Evolutionary conservation across 2,329 filamentous ascomycete species (phyloP).

Genomic region (Botrytis pseudocinerea): DNA sequence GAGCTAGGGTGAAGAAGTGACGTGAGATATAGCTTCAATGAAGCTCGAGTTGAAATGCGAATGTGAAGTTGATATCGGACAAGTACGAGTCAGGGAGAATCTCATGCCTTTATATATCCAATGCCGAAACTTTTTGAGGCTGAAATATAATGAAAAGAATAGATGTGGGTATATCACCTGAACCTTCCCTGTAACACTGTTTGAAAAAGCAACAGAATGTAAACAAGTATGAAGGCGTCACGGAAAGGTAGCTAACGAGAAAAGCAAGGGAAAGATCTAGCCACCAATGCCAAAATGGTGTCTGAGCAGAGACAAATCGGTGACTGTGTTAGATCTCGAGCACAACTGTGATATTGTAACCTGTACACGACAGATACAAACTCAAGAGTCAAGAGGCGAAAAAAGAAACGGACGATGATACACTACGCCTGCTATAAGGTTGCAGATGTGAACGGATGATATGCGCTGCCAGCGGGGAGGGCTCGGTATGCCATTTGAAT

Average conservation of each 20-base stretch:
- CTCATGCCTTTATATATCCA: slow-evolving; percentile 24
- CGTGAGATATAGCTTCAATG: slow-evolving; percentile 4
- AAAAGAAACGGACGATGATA: slow-evolving; percentile 11
- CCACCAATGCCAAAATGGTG: slow-evolving; percentile 27
- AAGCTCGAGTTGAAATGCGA: background rate
- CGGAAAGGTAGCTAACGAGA: slow-evolving; percentile 33
- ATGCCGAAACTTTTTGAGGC: slow-evolving; percentile 8
- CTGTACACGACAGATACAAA: slow-evolving; percentile 2
- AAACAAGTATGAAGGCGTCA: background rate
- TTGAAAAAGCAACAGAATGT: slow-evolving; percentile 31
- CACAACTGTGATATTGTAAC: slow-evolving; percentile 12
- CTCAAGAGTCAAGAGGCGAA: slow-evolving; percentile 4
- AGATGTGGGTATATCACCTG: slow-evolving; percentile 11
- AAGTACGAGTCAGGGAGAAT: background rate
- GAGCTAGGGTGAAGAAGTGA: background rate
- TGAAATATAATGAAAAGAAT: slow-evolving; percentile 18
- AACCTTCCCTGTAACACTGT: slow-evolving; percentile 17
- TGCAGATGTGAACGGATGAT: slow-evolving; percentile 2
- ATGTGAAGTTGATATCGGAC: slow-evolving; percentile 3
- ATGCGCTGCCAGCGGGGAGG: slow-evolving; percentile 5
- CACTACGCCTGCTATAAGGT: background rate
- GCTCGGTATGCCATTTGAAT: slow-evolving; percentile 11
- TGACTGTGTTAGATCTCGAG: slow-evolving; percentile 1
- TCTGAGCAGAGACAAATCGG: slow-evolving; percentile 19
- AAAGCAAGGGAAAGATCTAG: slow-evolving; percentile 32